Conservation (phyloP, 371 early-diverging fungal genomes). For the Nematocida ironsii region DNA sequence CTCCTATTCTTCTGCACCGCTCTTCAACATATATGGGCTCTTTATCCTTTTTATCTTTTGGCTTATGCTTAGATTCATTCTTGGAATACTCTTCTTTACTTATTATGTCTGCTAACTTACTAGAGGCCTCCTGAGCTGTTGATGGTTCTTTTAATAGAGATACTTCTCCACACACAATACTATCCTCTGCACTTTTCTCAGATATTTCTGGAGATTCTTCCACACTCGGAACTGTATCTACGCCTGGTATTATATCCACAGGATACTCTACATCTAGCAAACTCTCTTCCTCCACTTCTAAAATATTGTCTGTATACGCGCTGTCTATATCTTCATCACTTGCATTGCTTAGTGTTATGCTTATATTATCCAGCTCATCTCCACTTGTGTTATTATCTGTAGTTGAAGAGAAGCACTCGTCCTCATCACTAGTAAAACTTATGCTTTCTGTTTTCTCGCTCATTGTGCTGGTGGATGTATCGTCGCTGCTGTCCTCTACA, state of each 20-base stretch:
- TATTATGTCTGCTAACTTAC: neutral
- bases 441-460: slow-evolving; percentile 5
- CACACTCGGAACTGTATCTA: neutral
- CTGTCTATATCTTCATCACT: neutral
- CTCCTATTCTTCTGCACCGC: slow-evolving; percentile 1
- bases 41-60: neutral
- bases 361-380: neutral
- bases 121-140: neutral
- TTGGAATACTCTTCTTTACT: neutral
- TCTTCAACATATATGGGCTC: neutral
- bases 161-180: neutral
- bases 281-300: neutral
- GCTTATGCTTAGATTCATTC: neutral
- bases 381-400: slow-evolving; percentile 13
- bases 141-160: neutral
- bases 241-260: neutral
- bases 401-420: neutral
- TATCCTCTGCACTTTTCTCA: neutral
- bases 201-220: neutral
- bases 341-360: slow-evolving; percentile 12
- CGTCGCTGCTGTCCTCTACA: neutral
- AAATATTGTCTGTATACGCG: neutral
- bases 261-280: neutral
- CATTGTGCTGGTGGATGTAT: neutral
- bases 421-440: slow-evolving; percentile 7